Evolutionary conservation across 768 basidiomycete genomes (phyloP).

Genomic region (Tricholoma saponaceum): DNA sequence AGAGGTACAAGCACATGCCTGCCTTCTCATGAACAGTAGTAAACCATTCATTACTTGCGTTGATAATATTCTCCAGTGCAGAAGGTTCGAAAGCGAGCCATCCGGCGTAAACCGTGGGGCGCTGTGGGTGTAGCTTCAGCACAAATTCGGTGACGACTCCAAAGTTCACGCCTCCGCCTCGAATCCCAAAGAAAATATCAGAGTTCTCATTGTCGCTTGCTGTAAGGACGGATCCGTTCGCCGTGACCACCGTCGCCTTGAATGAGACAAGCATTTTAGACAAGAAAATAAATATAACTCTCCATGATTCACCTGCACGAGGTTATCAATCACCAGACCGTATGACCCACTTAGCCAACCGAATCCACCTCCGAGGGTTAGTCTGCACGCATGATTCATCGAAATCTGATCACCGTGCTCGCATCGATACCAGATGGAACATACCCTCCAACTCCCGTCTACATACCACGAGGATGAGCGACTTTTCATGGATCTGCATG

Average conservation of each 20-base stretch:
- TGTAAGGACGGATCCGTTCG: conserved; percentile 15
- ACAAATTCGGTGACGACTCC: conserved; percentile 54
- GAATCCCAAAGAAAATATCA: conserved; percentile 50
- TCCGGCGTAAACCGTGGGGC: conserved; percentile 42
- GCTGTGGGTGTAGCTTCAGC: conserved; percentile 43
- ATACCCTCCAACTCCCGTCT: conserved; percentile 52
- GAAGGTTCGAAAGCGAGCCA: conserved; percentile 28
- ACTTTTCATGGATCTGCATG: not conserved
- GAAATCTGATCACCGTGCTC: not conserved
- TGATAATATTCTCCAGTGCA: conserved; percentile 25
- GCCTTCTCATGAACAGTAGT: conserved; percentile 31
- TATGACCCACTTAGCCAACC: conserved; percentile 44
- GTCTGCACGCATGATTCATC: conserved; percentile 19
- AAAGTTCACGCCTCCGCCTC: conserved; percentile 52
- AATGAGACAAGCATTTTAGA: too few relatives aligned
- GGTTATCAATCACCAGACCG: conserved; percentile 49
- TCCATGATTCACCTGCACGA: conserved; percentile 26
- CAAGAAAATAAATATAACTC: not conserved
- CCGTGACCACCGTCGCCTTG: conserved; percentile 17
- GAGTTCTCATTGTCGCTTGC: conserved; percentile 30
- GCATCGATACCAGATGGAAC: conserved; percentile 8
- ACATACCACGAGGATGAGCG: not conserved
- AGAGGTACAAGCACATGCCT: conserved; percentile 30
- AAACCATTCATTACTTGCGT: conserved; percentile 34
- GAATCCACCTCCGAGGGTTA: conserved; percentile 51